Evolutionary conservation across 495 filamentous ascomycete genomes (phyloP).

Genomic region (Penicillium egyptiacum): DNA sequence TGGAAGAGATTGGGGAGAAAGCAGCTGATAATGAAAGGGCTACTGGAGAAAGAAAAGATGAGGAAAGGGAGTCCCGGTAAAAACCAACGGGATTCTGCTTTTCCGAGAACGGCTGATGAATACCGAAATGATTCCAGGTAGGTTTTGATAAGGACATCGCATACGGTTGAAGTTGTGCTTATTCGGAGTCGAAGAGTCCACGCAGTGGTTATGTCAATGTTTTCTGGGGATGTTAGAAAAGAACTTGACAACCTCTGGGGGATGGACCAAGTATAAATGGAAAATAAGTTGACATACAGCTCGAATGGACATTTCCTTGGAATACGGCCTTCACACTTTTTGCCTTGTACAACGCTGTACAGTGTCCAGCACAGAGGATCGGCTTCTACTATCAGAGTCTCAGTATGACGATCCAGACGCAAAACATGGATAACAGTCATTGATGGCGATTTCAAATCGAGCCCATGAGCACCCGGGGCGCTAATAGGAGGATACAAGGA

Average conservation of each 20-base stretch:
- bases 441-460: neutral
- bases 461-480: neutral
- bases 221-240: constrained; percentile 10
- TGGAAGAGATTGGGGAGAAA: constrained; percentile 16
- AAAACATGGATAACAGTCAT: constrained; percentile 2
- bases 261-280: neutral
- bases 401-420: constrained; percentile 18
- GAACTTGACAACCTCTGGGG: neutral
- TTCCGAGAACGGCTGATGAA: constrained; percentile 37
- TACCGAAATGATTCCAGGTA: constrained; percentile 39
- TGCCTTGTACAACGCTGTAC: constrained; percentile 17
- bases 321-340: constrained; percentile 3
- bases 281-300: constrained; percentile 1
- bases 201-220: constrained; percentile 5
- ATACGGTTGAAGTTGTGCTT: constrained; percentile 21
- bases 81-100: constrained; percentile 31
- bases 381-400: constrained; percentile 13
- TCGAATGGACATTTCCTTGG: constrained; percentile 17
- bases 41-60: constrained; percentile 27
- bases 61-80: constrained; percentile 24
- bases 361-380: constrained; percentile 16
- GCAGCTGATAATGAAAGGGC: constrained; percentile 28
- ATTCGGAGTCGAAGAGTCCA: constrained; percentile 16
- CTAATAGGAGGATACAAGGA: neutral
- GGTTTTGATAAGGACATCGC: constrained; percentile 49